Percentiles rank a stretch among this genome's conserved stretches.
These are phyloP conservation scores for Elasticomyces elasticus DNA, from an alignment of 495 filamentous ascomycete genomes.

Conservation along the genomic window DNA sequence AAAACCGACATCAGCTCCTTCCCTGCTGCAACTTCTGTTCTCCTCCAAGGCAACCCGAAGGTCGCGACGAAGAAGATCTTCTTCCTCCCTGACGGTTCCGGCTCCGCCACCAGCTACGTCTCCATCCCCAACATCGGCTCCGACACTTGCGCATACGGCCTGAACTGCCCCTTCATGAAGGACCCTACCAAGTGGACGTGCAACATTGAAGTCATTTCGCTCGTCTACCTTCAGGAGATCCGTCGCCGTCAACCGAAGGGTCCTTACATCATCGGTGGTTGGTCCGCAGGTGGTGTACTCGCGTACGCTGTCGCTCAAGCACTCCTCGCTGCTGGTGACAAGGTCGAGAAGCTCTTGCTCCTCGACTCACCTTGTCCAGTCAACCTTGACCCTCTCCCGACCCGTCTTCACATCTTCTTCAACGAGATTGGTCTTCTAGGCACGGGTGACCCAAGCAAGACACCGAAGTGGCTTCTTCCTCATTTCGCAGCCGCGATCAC, in stretches of 20 bases:
- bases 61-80: constrained; percentile 54
- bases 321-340: constrained; percentile 55
- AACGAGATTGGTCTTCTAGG: constrained; percentile 72
- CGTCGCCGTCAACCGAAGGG: constrained; percentile 66
- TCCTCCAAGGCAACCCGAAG: constrained; percentile 44
- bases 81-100: constrained; percentile 70
- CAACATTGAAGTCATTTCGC: constrained; percentile 47
- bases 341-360: constrained; percentile 64
- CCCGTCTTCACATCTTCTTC: constrained; percentile 69
- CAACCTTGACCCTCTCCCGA: constrained; percentile 66
- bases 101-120: constrained; percentile 56
- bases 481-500: constrained; percentile 73
- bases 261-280: constrained; percentile 59
- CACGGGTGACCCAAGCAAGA: constrained; percentile 49
- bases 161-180: constrained; percentile 61
- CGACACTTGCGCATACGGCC: constrained; percentile 48
- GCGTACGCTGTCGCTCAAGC: constrained; percentile 75
- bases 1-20: constrained; percentile 29
- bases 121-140: constrained; percentile 46
- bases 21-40: constrained; percentile 43
- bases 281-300: constrained; percentile 82
- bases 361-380: constrained; percentile 77
- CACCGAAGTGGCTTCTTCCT: constrained; percentile 71
- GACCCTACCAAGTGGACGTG: constrained; percentile 45
- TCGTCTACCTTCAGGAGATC: constrained; percentile 54